Evolutionary conservation across 768 basidiomycete species (phyloP), one percentile per base, ranked within the genome.

Genomic region (Russula virescens): DNA sequence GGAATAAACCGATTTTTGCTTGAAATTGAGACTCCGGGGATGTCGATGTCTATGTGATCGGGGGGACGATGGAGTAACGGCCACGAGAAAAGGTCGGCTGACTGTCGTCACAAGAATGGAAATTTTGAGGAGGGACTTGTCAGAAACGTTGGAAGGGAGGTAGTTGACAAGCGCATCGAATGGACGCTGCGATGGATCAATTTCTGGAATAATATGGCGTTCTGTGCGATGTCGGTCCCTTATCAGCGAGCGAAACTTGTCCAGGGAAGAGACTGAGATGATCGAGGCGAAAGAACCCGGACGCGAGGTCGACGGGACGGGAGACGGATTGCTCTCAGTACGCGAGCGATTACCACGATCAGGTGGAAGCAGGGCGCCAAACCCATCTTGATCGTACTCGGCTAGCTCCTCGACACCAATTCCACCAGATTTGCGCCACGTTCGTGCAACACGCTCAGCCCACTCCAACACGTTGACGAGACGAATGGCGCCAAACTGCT

Each of bases 101-200:
- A 79, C 71, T 14, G 77, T 75, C 26, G 76, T 77, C 16, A 77
- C 72, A 14, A 78, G 73, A 56, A 79, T 78, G 6, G 75, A 65
- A 42, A 74, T 73, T 65, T 75, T 76, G 19, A 79, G 70, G 23
- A 77, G 63, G 1, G 71, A 67, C 58, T 74, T 73, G 63, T 76
- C 73, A 3, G 72, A 63, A 28, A 73, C 55, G 18, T 64, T 31
- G 3, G 55, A 26, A 8, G 77, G 75, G 49, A 76, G 66, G 68
- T 73, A 77, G 58, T 78, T 74, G 60, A 78, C 52, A 16, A 79
- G 68, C 2, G 69, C 75, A 58, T 78, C 77, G 50, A 78, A 75
- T 1, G 76, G 71, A 5, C 74, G 72, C 58, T 75, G 73, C 25
- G 70, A 66, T 0, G 72, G 71, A 59, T 77, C 74, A 19, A 68